Base-by-base conservation (phyloP, 2,329 filamentous ascomycete species). In the Fusarium falciforme region DNA sequence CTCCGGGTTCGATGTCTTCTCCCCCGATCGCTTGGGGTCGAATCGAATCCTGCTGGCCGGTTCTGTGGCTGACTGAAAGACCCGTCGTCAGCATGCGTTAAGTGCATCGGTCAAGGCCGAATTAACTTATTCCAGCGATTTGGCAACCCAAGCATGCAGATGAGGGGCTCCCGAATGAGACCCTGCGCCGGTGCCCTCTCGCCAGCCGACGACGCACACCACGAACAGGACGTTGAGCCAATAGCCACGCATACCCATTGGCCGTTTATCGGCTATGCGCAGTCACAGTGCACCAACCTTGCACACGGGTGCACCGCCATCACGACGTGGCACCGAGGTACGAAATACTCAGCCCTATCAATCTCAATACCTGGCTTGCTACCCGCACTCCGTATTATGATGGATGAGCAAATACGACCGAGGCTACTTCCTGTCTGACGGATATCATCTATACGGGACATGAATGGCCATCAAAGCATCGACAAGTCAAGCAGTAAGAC, bases 101-200 rank as follows among this genome's bases (percentile, higher is more conserved):
- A 62, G 62, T 65, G 75, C 75, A 76, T 75, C 77, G 77, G 77
- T 62, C 66, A 78, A 76, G 73, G 58, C 75, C 77, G 76, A 76
- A 44, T 68, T 64, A 61, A 64, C 73, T 66, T 71, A 64, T 70
- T 74, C 72, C 68, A 74, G 72, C 64, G 64, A 69, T 59, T 47
- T 72, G 70, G 74, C 71, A 68, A 67, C 74, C 59, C 68, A 68
- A 69, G 64, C 49, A 66, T 76, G 76, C 68, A 76, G 61, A 64
- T 54, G 58, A 68, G 74, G 68, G 59, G 67, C 68, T 69, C 68
- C 74, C 72, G 73, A 57, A 76, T 75, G 74, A 66, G 61, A 76
- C 76, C 66, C 68, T 77, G 52, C 64, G 33, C 44, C 52, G 44
- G 63, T 20, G 29, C 55, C 22, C 60, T 25, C 59, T 61, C 27